Base-by-base conservation (phyloP, 805 yeast genomes). In the Cyberlindnera meyerae region DNA sequence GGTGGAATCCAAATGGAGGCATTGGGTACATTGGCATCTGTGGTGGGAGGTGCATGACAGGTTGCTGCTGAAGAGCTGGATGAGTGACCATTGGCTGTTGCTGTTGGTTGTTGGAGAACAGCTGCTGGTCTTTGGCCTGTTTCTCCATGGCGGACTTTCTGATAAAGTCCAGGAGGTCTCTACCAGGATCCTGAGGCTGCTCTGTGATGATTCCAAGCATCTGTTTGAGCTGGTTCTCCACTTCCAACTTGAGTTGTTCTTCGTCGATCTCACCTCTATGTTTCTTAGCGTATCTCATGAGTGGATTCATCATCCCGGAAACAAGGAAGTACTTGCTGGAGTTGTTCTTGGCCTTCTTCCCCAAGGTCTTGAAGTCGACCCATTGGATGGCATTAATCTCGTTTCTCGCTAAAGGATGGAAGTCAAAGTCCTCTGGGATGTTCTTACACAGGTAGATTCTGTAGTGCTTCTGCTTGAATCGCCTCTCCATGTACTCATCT, bases 321-420 rank as follows among this genome's bases (percentile, higher is more conserved):
- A 66, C 56, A 17, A 67, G 39, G 39, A 64, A 67, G 37, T 55
- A 65, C 30, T 59, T 62, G n/a, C 49, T 25, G 9, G 55, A 42
- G 18, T 47, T 48, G 22, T 50, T 51, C 21, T 51, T 49, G 7
- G 59, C 49, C 31, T 58, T 58, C 39, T 61, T 57, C 13, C 42
- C 44, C 28, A 64, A 37, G 29, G 59, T 58, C 40, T 65, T 78
- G 44, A 82, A 63, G 48, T 77, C 81, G 45, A 66, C 64, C 97
- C 97, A 90, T 59, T 80, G 72, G 34, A 90, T 85, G 37, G 75
- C 74, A 30, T 80, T 75, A 47, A 93, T 94, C 62, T 93, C 99
- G 57, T 84, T 84, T 52, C 96, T 74, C 2, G 86, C 95, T 41
- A 72, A 66, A 1, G 98, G 97, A 44, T 68, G 73, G 52, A 93